Base-by-base conservation (phyloP, 768 basidiomycete genomes). In the Pulveroboletus frians region DNA sequence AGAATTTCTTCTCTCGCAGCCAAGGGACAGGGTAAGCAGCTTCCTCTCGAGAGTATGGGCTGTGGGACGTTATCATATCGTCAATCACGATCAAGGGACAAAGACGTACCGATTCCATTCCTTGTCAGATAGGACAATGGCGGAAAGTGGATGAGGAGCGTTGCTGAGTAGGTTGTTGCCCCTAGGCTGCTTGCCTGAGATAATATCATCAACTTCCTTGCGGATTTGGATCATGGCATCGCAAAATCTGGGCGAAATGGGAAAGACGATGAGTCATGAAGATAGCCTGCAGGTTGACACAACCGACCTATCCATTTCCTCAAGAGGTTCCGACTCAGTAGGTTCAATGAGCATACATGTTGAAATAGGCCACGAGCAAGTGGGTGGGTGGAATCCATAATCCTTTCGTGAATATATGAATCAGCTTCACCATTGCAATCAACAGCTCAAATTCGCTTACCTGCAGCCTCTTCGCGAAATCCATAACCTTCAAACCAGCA, bases 331-430 rank as follows among this genome's bases (percentile, higher is more conserved):
- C 0, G 91, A 94, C 68, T 98, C 95, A 2, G 95, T 98, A 6
- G 95, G 95, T 70, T 98, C 95, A 54, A 97, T 96, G 45, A 96
- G 77, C 91, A 96, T 96, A 62, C 89, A 94, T 2, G 95, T 96
- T 17, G 91, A 85, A 54, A 90, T 93, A 6, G 96, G 96, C 96
- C 96, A 98, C 6, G 93, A 93, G 68, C 92, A 95, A 5, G 96
- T 99, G 2, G 96, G 96, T 36, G 92, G 93, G 65, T 96, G 92
- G 77, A 96, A 89, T 49, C 92, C 91, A 60, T 86, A 93, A 65
- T 92, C 89, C 83, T 90, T 47, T 31, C 8, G 36, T 18, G 18
- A 3, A 39, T 1, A n/a, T 4, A 39, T 9, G 5, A 39, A 21
- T 54, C 21, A 48, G 52, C 26, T n/a, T 39, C 35, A 9, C 36